Evolutionary conservation across 2,329 filamentous ascomycete genomes (phyloP), one percentile per base, ranked within the genome.

Genomic region (Colletotrichum sansevieriae): DNA sequence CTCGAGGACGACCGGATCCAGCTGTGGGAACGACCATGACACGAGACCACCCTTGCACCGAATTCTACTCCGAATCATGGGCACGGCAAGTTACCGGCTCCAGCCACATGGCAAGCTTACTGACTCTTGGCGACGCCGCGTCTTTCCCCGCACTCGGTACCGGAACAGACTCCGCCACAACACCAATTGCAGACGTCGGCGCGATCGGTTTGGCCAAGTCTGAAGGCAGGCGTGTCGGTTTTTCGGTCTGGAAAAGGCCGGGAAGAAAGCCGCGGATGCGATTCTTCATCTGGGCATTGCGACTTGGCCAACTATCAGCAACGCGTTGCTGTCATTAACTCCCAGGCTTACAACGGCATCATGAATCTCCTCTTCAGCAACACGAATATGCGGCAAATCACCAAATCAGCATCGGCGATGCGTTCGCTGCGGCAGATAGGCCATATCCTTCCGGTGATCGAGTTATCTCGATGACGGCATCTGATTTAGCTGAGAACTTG

Each of bases 1-100:
- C 22, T 15, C 35, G 22, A 13, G n/a, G 25, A 58, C 41, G 37
- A 35, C 37, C 15, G 37, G n/a, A 57, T 25, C 37, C 51, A 33
- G 18, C 22, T 29, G 29, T 9, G 25, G 49, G 25, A 10, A 44
- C 11, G 46, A 9, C 25, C 11, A 15, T 25, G 22, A 18, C 39
- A n/a, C 22, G 39, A 55, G 18, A 29, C n/a, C 51, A 47, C 43
- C 35, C 51, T 57, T 54, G 37, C 37, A 22, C 37, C 51, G 18
- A 22, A 37, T 46, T 33, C 44, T 25, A 13, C 47, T 52, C n/a
- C 25, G 44, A 22, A 43, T 15, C 54, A 39, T n/a, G 10, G 37
- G n/a, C 33, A n/a, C 33, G n/a, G 43, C 25, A 6, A n/a, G 29
- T 44, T 12, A 39, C 43, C 41, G 29, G 43, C 57, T 20, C 33